Conservation (phyloP, 306 rosid genomes). For the Castanea sativa region DNA sequence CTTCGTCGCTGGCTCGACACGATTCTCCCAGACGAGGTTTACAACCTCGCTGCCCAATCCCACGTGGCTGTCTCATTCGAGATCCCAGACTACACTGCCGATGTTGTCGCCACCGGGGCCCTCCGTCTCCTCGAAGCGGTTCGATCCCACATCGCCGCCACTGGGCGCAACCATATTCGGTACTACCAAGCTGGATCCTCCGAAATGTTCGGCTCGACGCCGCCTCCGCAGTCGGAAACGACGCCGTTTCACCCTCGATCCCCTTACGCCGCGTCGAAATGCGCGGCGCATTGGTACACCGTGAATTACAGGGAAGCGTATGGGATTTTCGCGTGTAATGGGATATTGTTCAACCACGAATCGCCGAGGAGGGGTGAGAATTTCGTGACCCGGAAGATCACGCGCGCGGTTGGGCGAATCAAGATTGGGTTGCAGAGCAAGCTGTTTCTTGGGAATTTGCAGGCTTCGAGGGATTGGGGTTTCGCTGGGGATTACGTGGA, state of each 20-base stretch:
- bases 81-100: conserved; percentile 98
- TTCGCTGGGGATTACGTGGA: conserved; percentile 96
- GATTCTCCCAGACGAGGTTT: conserved; percentile 87
- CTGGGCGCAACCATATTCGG: conserved; percentile 61
- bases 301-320: conserved; percentile 96
- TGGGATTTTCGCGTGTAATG: conserved; percentile 85
- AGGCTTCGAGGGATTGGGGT: conserved; percentile 96
- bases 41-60: conserved; percentile 98
- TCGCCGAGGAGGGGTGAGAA: conserved; percentile 91
- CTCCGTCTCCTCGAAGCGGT: conserved; percentile 92
- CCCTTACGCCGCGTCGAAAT: conserved; percentile 91
- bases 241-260: conserved; percentile 96
- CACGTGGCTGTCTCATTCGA: conserved; percentile 98
- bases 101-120: conserved; percentile 94
- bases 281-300: conserved; percentile 99
- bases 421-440: conserved; percentile 88
- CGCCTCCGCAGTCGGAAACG: conserved; percentile 85
- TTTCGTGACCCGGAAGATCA: conserved; percentile 92
- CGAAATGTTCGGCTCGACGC: conserved; percentile 91
- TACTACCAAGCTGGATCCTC: conserved; percentile 99
- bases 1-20: conserved; percentile 98
- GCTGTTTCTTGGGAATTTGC: conserved; percentile 75
- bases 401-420: conserved; percentile 92
- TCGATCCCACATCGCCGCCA: conserved; percentile 76
- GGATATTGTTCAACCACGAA: conserved; percentile 91